Conservation (phyloP, 2,329 filamentous ascomycete genomes). For the Aspergillus sojae region DNA sequence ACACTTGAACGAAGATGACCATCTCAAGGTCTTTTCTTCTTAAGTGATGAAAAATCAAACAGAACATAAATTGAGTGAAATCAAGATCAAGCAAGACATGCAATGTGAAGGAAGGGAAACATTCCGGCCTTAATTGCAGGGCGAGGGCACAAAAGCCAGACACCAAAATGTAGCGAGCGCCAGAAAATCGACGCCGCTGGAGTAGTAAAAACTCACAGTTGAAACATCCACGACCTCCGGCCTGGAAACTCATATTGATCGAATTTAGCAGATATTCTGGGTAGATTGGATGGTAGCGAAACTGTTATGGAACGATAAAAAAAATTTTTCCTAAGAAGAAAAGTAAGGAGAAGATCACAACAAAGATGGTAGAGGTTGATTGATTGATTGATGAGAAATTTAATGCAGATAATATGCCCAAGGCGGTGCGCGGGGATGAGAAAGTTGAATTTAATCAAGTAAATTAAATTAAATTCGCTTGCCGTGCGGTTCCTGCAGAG, state of each 20-base stretch:
- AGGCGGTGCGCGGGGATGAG: conserved; percentile 21
- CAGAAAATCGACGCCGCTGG: not conserved
- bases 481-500: conserved; percentile 21
- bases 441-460: not conserved
- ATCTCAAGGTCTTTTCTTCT: not conserved
- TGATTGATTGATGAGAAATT: conserved; percentile 8
- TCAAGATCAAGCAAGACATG: not conserved
- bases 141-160: conserved; percentile 1
- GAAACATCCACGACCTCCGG: conserved; percentile 58
- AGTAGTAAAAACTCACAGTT: conserved; percentile 54
- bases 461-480: conserved; percentile 7
- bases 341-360: not conserved
- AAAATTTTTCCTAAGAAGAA: not conserved
- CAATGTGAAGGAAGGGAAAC: not conserved
- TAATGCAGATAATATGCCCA: conserved; percentile 23
- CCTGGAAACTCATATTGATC: conserved; percentile 53
- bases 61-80: not conserved
- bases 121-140: not conserved
- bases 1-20: not conserved
- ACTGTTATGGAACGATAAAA: not conserved
- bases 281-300: not conserved
- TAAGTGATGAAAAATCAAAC: not conserved
- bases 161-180: conserved; percentile 8
- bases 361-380: conserved; percentile 17
- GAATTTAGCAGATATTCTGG: conserved; percentile 11